Percentiles rank a stretch among this genome's conserved stretches.
phyloP scores from a whole-genome alignment of 1,139 yeast genomes.

The Magnusiomyces starmeri region DNA sequence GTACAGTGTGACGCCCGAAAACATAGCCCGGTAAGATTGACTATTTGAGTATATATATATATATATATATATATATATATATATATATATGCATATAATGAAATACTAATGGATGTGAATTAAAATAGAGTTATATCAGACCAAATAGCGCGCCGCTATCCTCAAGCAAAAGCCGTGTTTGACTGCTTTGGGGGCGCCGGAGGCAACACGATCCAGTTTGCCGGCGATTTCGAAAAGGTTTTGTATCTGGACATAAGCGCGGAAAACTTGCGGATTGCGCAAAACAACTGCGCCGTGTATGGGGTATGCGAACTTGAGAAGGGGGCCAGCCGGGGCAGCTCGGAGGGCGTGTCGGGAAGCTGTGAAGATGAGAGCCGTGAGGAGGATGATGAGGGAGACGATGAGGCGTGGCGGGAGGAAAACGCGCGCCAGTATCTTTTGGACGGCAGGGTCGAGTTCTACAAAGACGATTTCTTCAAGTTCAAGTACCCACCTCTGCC shows the following conservation, averaged over 20 bases:
- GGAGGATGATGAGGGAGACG: not conserved
- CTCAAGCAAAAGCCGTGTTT: constrained; percentile 40
- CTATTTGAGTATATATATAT: too few relatives aligned
- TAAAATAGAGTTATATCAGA: constrained; percentile 44
- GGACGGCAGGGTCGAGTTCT: constrained; percentile 21
- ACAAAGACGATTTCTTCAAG: constrained; percentile 23
- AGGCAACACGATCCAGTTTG: constrained; percentile 85
- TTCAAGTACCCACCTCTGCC: constrained; percentile 20
- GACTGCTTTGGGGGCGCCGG: constrained; percentile 96
- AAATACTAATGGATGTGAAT: not conserved
- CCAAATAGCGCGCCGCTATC: constrained; percentile 44
- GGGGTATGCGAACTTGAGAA: not conserved
- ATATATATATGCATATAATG: too few relatives aligned
- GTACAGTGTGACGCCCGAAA: constrained; percentile 90
- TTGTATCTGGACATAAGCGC: not conserved
- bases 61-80: too few relatives aligned
- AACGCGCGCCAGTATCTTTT: not conserved
- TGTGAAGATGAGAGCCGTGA: not conserved
- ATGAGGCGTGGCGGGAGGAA: not conserved
- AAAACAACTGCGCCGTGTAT: not conserved
- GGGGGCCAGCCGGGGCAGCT: too few relatives aligned
- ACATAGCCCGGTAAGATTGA: constrained; percentile 43
- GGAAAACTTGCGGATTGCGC: constrained; percentile 1
- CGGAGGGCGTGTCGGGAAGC: not conserved
- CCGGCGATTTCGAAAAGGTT: constrained; percentile 43